A percentile compares a stretch with the other conserved stretches of the same genome.
phyloP scores from a whole-genome alignment of 495 filamentous ascomycete species.

The Recurvomyces mirabilis region DNA sequence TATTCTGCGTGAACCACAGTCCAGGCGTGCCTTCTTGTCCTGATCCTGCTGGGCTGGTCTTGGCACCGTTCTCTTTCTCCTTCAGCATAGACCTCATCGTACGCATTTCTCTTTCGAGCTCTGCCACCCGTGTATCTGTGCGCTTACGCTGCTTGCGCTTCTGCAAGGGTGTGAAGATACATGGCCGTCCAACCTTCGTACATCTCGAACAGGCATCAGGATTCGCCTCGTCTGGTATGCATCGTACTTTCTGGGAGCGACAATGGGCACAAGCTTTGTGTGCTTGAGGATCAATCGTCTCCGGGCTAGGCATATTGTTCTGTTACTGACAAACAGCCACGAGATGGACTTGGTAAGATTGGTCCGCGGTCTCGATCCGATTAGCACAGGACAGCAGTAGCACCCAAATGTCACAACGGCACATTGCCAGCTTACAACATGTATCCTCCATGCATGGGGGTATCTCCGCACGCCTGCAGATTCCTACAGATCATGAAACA shows the following conservation, averaged over 20 bases:
- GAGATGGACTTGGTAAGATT: too few relatives aligned
- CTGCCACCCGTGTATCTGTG: constrained; percentile 19
- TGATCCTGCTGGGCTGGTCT: background rate
- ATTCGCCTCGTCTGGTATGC: constrained; percentile 5
- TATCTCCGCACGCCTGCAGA: too few relatives aligned
- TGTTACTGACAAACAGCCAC: too few relatives aligned
- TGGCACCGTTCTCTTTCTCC: constrained; percentile 23
- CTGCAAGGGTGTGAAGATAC: constrained; percentile 17
- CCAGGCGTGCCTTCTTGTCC: background rate
- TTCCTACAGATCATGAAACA: too few relatives aligned
- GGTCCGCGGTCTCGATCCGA: too few relatives aligned
- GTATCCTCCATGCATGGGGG: too few relatives aligned
- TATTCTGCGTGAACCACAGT: background rate
- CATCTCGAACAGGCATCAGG: constrained; percentile 14
- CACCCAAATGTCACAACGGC: too few relatives aligned
- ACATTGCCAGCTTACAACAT: too few relatives aligned
- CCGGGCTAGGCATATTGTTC: too few relatives aligned
- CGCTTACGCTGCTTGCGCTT: constrained; percentile 18
- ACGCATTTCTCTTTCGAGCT: constrained; percentile 18
- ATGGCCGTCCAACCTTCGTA: constrained; percentile 4
- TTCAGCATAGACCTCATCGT: constrained; percentile 21
- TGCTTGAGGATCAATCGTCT: too few relatives aligned
- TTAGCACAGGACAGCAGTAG: too few relatives aligned
- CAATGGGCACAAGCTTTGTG: constrained; percentile 14
- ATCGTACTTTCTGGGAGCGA: constrained; percentile 16